Conservation (phyloP, 148 eudicot species). For the Dysphania ambrosioides region DNA sequence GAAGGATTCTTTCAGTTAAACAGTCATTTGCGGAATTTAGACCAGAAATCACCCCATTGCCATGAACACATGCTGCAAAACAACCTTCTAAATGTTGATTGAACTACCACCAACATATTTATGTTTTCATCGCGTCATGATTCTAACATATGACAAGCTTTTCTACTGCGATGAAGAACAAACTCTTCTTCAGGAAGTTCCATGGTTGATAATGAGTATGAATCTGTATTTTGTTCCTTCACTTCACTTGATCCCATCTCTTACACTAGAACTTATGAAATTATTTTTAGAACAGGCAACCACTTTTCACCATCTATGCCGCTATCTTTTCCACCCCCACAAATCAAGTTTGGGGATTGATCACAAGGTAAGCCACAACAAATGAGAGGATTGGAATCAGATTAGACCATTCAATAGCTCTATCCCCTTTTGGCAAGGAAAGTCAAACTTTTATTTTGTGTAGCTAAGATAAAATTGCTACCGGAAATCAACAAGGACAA, state of each 20-base stretch:
- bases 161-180: conserved; percentile 92
- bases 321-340: conserved; percentile 93
- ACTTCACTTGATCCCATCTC: conserved; percentile 72
- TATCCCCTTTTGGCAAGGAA: conserved; percentile 72
- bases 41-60: conserved; percentile 46
- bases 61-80: conserved; percentile 64
- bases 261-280: conserved; percentile 56
- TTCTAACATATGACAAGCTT: conserved; percentile 77
- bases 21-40: conserved; percentile 49
- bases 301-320: conserved; percentile 78
- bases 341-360: conserved; percentile 89
- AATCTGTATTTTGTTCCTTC: conserved; percentile 86
- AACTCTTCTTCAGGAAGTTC: conserved; percentile 44
- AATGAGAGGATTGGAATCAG: conserved; percentile 86
- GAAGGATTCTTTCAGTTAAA: too few relatives aligned
- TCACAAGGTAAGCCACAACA: conserved; percentile 69
- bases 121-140: conserved; percentile 78
- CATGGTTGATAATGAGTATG: conserved; percentile 79
- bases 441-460: conserved; percentile 71
- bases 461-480: conserved; percentile 57
- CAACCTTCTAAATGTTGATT: conserved; percentile 29
- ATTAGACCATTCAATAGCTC: conserved; percentile 76
- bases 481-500: conserved; percentile 48
- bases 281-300: conserved; percentile 75
- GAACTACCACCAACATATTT: conserved; percentile 43